A percentile compares a stretch with the other conserved stretches of the same genome.
Evolutionary conservation across 2,329 filamentous ascomycete species (phyloP).

Genomic region (Ophiostoma populinum): DNA sequence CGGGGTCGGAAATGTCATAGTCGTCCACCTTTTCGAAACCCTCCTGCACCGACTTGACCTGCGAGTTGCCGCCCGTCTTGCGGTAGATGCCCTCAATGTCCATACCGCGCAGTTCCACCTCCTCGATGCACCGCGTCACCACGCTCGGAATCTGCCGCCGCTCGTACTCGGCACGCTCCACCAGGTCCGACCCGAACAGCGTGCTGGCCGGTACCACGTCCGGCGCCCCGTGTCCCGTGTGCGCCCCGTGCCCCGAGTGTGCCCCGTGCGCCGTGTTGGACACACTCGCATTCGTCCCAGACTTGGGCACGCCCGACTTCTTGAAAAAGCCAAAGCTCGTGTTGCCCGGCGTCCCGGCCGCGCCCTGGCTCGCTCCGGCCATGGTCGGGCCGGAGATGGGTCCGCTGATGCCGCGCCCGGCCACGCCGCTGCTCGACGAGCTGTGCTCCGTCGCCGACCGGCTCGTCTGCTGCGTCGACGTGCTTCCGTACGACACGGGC

Average conservation of each 20-base stretch:
- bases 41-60: conserved; percentile 77
- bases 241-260: neutral
- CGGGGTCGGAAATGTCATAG: conserved; percentile 84
- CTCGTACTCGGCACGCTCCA: conserved; percentile 73
- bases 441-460: neutral
- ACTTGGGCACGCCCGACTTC: conserved; percentile 34
- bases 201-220: conserved; percentile 39
- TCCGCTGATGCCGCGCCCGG: conserved; percentile 3
- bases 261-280: conserved; percentile 14
- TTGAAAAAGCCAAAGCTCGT: conserved; percentile 59
- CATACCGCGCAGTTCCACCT: conserved; percentile 92
- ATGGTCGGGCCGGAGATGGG: neutral
- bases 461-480: conserved; percentile 16
- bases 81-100: conserved; percentile 95
- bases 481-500: conserved; percentile 17
- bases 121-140: conserved; percentile 85
- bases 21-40: conserved; percentile 78
- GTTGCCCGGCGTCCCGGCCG: conserved; percentile 4
- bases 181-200: conserved; percentile 80
- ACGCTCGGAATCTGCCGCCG: conserved; percentile 78
- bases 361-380: neutral
- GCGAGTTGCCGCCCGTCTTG: conserved; percentile 85
- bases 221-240: conserved; percentile 16
- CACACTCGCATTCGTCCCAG: conserved; percentile 26
- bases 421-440: neutral